Percentiles rank a stretch among this genome's conserved stretches.
phyloP scores from a whole-genome alignment of 1,284 basidiomycete genomes.

The Fomitopsis pinicola region DNA sequence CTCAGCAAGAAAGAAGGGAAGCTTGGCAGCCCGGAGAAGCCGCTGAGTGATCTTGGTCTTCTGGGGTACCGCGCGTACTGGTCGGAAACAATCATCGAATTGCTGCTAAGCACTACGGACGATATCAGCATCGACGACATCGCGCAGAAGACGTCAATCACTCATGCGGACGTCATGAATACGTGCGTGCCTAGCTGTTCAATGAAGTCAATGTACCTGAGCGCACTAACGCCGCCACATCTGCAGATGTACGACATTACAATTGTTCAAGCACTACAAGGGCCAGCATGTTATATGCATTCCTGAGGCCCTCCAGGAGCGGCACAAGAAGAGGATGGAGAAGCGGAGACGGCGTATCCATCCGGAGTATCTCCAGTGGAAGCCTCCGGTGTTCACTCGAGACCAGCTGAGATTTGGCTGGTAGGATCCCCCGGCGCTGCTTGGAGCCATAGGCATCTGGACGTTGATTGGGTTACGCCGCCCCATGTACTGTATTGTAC shows the following conservation, averaged over 20 bases:
- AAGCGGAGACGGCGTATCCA: conserved; percentile 83
- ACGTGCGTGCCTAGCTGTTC: conserved; percentile 61
- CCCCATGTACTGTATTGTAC: conserved; percentile 13
- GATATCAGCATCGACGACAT: conserved; percentile 97
- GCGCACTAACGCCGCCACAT: conserved; percentile 9
- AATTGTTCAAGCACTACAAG: conserved; percentile 96
- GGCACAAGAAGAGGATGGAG: conserved; percentile 79
- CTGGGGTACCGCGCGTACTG: conserved; percentile 95
- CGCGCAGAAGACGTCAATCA: conserved; percentile 94
- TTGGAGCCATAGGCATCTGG: neutral
- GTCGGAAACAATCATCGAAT: conserved; percentile 95
- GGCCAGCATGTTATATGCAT: conserved; percentile 93
- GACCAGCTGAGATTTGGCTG: conserved; percentile 89
- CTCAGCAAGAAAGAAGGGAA: conserved; percentile 96
- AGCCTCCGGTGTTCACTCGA: conserved; percentile 88
- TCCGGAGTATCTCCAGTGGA: conserved; percentile 84
- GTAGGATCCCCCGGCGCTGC: conserved; percentile 33
- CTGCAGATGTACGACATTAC: conserved; percentile 83
- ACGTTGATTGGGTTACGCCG: neutral
- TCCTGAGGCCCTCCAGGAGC: conserved; percentile 87
- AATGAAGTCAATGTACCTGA: conserved; percentile 1
- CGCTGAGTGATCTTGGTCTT: conserved; percentile 91
- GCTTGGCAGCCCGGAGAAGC: conserved; percentile 97
- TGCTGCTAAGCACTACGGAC: conserved; percentile 70
- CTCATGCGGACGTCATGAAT: conserved; percentile 96